Base-by-base conservation (phyloP, 2,329 filamentous ascomycete genomes). In the Microsporum canis region DNA sequence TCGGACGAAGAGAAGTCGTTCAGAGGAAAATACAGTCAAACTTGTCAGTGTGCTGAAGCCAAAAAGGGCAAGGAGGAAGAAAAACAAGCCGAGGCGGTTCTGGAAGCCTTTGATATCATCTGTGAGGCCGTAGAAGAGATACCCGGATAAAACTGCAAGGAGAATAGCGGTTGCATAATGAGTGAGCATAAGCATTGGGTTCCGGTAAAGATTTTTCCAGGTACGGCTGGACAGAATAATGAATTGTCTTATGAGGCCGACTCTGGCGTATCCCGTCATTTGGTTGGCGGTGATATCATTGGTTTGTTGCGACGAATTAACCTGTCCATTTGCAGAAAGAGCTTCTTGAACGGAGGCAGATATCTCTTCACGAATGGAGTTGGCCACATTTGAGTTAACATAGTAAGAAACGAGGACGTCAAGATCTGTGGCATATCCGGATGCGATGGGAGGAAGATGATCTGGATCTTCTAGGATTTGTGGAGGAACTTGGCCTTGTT, bases 101-200 rank as follows among this genome's bases (percentile, higher is more conserved):
- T 99, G 94, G 82, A 99, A 99, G 38, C 95, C 94, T 64, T 90
- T 88, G 67, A 99, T 95, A 70, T 99, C 91, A 70, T 96, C 91
- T 0, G 91, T 96, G 56, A 99, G 80, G 1, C 92, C 94, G 68
- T 97, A 99, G 78, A 97, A 99, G 10, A 99, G 82, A 74, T 89
- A 97, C 2, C 94, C 94, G 1, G 92, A 91, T 62, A 99, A 88
- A 3, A 97, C 92, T 1, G 91, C 94, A 4, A 99, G 82, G 0
- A 97, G 77, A 63, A 99, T 97, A 5, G 94, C 91, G 66, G 96
- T 97, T 41, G 94, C 94, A 71, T 97, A 99, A 75, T 99, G 94
- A 0, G 91, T 96, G 62, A 99, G 82, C 94, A 99, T 99, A 63
- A 99, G 79, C 83, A 97, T 91, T 1, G 94, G 94, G 72, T 99